Evolutionary conservation across 1,284 basidiomycete species (phyloP).

Genomic region (Dichomitus squalens): DNA sequence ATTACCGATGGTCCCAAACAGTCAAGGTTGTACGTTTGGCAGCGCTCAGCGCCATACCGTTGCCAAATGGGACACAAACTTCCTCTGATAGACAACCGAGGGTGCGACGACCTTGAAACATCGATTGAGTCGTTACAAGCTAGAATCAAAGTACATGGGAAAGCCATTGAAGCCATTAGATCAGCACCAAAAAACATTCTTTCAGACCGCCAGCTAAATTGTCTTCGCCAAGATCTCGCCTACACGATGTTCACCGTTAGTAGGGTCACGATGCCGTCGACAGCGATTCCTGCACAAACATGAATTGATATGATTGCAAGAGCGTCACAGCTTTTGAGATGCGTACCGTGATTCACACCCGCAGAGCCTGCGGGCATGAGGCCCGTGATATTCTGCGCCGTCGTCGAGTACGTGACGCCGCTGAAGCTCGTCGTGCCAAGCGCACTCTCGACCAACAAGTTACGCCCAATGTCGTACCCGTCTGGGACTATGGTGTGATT

Average conservation of each 20-base stretch:
- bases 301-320: neutral
- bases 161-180: too few relatives aligned
- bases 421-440: slow-evolving; percentile 44
- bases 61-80: too few relatives aligned
- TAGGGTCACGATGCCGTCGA: slow-evolving; percentile 47
- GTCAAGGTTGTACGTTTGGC: too few relatives aligned
- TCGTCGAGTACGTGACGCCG: slow-evolving; percentile 53
- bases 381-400: slow-evolving; percentile 48
- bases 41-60: too few relatives aligned
- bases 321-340: neutral
- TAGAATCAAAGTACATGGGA: too few relatives aligned
- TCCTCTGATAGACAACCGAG: too few relatives aligned
- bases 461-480: slow-evolving; percentile 56
- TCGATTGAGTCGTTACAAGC: too few relatives aligned
- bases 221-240: too few relatives aligned
- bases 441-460: slow-evolving; percentile 48
- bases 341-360: slow-evolving; percentile 48
- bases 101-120: too few relatives aligned
- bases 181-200: too few relatives aligned
- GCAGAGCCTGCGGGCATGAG: slow-evolving; percentile 52
- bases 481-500: slow-evolving; percentile 54
- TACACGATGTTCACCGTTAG: slow-evolving; percentile 44
- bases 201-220: too few relatives aligned
- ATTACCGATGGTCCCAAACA: too few relatives aligned
- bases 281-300: slow-evolving; percentile 36